Evolutionary conservation across 192 early-diverging fungal genomes (phyloP), one percentile per base, ranked within the genome.

Genomic region (Coemansia sp.): DNA sequence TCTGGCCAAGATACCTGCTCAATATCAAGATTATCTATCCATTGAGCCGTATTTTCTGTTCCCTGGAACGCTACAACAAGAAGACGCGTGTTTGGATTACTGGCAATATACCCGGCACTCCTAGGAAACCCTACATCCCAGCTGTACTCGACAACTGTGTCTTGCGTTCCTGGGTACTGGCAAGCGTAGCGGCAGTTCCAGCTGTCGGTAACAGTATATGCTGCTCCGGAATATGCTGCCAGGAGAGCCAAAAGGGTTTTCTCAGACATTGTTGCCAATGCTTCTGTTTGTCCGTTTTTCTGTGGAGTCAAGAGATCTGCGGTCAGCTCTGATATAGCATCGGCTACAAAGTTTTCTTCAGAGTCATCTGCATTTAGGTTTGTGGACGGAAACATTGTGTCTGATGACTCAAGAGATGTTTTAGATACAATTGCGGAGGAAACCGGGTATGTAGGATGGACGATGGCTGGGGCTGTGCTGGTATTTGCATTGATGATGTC

Each of bases 11-110:
- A 53, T 7, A 54, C 60, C 37, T 76, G 64, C 5, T 11, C 61
- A 39, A 79, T 34, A 33, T 79, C 62, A 9, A 78, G 20, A 33
- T 74, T 83, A 4, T 85, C 77, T 4, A 66, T 33, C 79, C 72
- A 79, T 56, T 82, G 79, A 2, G 68, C 34, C 8, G 28, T 6
- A 53, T 76, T 66, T 5, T 72, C 61, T 14, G 84, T 85, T 20
- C 84, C 84, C 39, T 73, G 79, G 71, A 79, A 81, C 4, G 75
- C 73, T 33, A 79, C 70, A 11, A 77, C 63, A 8, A 85, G 60
- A 28, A 73, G 20, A 3, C 61, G 38, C 5, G 62, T 66, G 41
- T 51, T 53, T 17, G 73, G 73, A 18, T 83, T 83, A 37, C 73
- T 58, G 9, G 81, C 81, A 64, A 83, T 76, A 37, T 75, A 83